Evolutionary conservation across 2,329 filamentous ascomycete species (phyloP), one percentile per base, ranked within the genome.

Genomic region (Botrytis hyacinthi): DNA sequence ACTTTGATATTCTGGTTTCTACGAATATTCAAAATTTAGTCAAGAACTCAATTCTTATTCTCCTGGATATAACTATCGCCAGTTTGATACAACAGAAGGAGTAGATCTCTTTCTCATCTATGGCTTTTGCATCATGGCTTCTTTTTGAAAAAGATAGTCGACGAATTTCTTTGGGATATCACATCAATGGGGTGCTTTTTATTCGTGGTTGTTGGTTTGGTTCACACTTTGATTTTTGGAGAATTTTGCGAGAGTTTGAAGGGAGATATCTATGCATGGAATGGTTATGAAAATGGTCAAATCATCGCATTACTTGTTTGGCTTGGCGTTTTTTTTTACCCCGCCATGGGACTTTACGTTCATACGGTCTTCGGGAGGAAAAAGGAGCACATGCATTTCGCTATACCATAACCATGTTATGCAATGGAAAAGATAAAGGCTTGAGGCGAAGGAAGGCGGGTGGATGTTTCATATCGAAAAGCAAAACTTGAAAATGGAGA

Each of bases 91-190:
- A 57, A 42, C 26, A 18, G 18, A 29, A 68, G 44, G 66, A 57
- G 66, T 69, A 32, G 66, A 69, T 32, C 66, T 69, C 66, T 69
- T 57, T 57, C 51, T 60, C n/a, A 44, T 57, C 48, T 44, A 44
- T 57, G 66, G 48, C 66, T 66, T 57, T 57, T 69, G 66, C 66
- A 69, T 54, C 51, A 69, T 69, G 66, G 22, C 66, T 42, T 57
- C 66, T 69, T 69, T 69, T 69, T 59, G 66, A 69, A 26, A 69
- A 69, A 69, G 66, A 69, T 69, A 44, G 37, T 57, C 32, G 29
- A 69, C 66, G 66, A 69, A 69, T 69, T 51, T 69, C 48, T 42
- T 69, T 69, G n/a, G 61, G 61, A 65, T 65, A 46, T 69, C 46
- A 67, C 37, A 67, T 67, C 46, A 32, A 54, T 67, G 65, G 65